phyloP scores from a whole-genome alignment of 2,329 filamentous ascomycete species.

The Onygena corvina region DNA sequence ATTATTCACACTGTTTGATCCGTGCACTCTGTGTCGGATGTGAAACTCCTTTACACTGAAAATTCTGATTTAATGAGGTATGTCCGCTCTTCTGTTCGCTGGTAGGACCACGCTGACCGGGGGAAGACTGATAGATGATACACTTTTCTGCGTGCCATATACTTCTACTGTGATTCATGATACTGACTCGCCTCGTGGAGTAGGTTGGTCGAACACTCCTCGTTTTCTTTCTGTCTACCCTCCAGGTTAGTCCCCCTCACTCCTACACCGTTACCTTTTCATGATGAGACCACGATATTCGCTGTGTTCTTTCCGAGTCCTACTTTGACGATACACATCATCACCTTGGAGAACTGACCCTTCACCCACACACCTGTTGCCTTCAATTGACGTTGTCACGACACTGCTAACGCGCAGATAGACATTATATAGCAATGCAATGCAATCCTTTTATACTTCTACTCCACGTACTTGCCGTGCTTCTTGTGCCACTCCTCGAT shows the following conservation, averaged over 20 bases:
- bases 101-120: too few relatives aligned
- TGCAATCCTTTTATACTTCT: not conserved
- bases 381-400: not conserved
- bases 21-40: constrained; percentile 36
- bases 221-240: not conserved
- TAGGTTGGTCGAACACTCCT: not conserved
- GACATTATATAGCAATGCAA: not conserved
- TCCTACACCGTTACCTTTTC: constrained; percentile 3
- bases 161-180: not conserved
- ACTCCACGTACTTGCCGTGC: constrained; percentile 28
- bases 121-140: constrained; percentile 32
- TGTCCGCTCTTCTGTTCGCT: constrained; percentile 18
- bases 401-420: not conserved
- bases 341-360: constrained; percentile 57
- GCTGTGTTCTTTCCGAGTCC: constrained; percentile 54
- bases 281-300: constrained; percentile 51
- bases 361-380: not conserved
- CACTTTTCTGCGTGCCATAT: constrained; percentile 11
- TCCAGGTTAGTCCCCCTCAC: constrained; percentile 11
- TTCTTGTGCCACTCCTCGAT: constrained; percentile 39
- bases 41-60: constrained; percentile 49
- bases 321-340: constrained; percentile 46
- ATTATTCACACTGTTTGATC: constrained; percentile 63
- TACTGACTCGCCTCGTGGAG: not conserved
- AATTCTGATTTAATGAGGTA: constrained; percentile 63